Conservation (phyloP, 345 rosid genomes). For the Citrus glauca region DNA sequence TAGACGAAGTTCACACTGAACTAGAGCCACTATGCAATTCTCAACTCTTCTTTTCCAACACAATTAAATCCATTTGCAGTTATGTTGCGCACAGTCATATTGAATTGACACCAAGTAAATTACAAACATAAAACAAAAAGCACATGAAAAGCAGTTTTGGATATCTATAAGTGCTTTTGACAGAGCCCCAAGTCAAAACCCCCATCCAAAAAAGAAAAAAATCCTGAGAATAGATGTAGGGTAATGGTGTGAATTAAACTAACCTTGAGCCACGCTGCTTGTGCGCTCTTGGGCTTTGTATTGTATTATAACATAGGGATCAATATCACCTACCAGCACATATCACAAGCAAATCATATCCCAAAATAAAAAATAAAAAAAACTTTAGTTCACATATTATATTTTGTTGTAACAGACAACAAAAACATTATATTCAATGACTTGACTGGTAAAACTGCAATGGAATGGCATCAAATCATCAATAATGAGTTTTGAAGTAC, state of each 20-base stretch:
- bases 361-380: background rate
- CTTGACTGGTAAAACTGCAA: background rate
- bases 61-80: background rate
- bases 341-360: background rate
- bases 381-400: background rate
- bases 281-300: constrained; percentile 71
- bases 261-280: constrained; percentile 72
- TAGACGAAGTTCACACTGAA: background rate
- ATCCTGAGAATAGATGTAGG: too few species aligned
- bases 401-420: background rate
- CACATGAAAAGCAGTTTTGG: too few species aligned
- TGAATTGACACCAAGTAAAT: too few species aligned
- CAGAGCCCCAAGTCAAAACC: too few species aligned
- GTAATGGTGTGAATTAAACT: background rate
- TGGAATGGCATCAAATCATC: background rate
- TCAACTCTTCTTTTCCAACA: background rate
- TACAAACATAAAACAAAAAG: too few species aligned
- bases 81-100: background rate
- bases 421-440: background rate
- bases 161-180: background rate
- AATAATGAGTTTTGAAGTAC: too few species aligned
- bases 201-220: too few species aligned
- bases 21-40: background rate
- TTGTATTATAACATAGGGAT: constrained; percentile 67
- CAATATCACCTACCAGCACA: constrained; percentile 45